Conservation (phyloP, 768 basidiomycete genomes). For the Dioszegia aurantiaca region DNA sequence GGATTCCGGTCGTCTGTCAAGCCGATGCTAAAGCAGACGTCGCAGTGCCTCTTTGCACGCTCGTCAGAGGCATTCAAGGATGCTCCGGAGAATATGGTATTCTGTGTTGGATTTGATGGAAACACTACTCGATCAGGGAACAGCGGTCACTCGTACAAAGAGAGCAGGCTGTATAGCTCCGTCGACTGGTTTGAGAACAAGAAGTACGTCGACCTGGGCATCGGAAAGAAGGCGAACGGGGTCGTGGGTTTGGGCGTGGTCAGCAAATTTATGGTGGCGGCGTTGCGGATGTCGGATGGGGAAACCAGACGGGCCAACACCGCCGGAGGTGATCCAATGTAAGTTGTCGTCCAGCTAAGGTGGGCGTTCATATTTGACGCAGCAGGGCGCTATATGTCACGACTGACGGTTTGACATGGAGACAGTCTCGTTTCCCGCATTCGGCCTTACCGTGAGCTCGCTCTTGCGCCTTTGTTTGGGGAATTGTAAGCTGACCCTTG, state of each 20-base stretch:
- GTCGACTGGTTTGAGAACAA: conserved; percentile 75
- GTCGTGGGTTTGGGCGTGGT: conserved; percentile 92
- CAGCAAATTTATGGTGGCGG: conserved; percentile 86
- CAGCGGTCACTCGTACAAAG: conserved; percentile 58
- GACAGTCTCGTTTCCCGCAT: conserved; percentile 87
- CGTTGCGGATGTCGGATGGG: conserved; percentile 67
- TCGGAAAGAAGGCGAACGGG: conserved; percentile 79
- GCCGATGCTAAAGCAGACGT: conserved; percentile 66
- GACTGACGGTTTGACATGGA: conserved; percentile 78
- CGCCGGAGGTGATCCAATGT: conserved; percentile 47
- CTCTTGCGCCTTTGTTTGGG: too few relatives aligned
- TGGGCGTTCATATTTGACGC: too few relatives aligned
- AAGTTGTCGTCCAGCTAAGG: conserved; percentile 57
- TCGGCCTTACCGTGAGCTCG: conserved; percentile 43
- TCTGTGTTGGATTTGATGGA: conserved; percentile 83
- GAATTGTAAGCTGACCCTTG: neutral
- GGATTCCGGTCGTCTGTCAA: conserved; percentile 66
- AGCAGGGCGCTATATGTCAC: conserved; percentile 70
- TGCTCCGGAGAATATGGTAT: conserved; percentile 72
- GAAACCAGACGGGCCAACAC: conserved; percentile 31
- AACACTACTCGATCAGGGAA: conserved; percentile 37
- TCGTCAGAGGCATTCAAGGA: conserved; percentile 76
- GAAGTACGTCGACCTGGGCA: conserved; percentile 73
- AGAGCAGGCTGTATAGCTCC: conserved; percentile 69
- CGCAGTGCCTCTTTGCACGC: conserved; percentile 84